A percentile compares a stretch with the other conserved stretches of the same genome.
Conservation (phyloP, 2,329 filamentous ascomycete species). For the Penicillium sp. region DNA sequence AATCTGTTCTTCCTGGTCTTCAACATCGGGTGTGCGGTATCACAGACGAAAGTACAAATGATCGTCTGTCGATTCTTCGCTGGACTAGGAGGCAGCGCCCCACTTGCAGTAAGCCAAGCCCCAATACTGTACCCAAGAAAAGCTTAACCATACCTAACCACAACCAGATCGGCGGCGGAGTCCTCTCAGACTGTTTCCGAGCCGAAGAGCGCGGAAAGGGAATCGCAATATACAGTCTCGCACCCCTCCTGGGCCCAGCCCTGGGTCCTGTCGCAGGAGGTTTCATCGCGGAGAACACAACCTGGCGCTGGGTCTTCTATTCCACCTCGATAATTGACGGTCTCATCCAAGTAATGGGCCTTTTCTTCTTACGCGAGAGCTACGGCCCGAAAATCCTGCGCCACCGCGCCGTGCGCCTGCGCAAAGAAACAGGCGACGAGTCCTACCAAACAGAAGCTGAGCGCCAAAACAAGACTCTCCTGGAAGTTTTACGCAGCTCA, state of each 20-base stretch:
- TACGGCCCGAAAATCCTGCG: constrained; percentile 64
- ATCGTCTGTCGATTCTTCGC: constrained; percentile 59
- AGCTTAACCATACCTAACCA: constrained; percentile 1
- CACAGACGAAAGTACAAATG: constrained; percentile 53
- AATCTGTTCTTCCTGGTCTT: constrained; percentile 59
- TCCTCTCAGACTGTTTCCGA: constrained; percentile 58
- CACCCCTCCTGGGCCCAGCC: constrained; percentile 64
- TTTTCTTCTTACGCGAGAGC: constrained; percentile 64
- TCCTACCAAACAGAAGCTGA: constrained; percentile 43
- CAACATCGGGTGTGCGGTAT: constrained; percentile 60
- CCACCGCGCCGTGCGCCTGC: constrained; percentile 55
- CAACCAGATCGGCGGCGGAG: constrained; percentile 48
- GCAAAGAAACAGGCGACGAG: constrained; percentile 40
- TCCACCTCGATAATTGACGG: constrained; percentile 63
- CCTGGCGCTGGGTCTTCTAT: constrained; percentile 74
- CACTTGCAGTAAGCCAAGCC: constrained; percentile 47
- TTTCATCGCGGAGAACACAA: constrained; percentile 62
- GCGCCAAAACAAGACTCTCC: constrained; percentile 35
- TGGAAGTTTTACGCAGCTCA: constrained; percentile 38
- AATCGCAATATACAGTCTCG: constrained; percentile 62
- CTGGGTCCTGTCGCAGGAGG: constrained; percentile 65
- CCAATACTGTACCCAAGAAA: not conserved
- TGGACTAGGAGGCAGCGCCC: constrained; percentile 59
- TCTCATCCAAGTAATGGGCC: constrained; percentile 59
- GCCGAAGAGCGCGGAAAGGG: constrained; percentile 63